Conservation (phyloP, 495 filamentous ascomycete genomes). For the Aspergillus mulundensis region DNA sequence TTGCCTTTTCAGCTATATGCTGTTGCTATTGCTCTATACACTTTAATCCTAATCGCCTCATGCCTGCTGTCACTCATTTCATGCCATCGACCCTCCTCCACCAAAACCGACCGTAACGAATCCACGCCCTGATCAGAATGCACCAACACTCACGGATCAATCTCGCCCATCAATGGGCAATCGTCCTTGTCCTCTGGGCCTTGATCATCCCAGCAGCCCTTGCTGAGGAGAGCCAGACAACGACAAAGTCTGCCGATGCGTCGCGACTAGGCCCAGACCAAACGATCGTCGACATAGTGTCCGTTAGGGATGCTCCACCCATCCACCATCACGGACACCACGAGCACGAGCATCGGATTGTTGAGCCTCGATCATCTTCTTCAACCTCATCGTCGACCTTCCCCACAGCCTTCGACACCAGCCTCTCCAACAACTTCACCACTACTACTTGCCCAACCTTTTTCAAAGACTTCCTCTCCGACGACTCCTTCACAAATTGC, state of each 20-base stretch:
- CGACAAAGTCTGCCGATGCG: not conserved
- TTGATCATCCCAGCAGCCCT: constrained; percentile 6
- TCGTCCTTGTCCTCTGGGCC: constrained; percentile 5
- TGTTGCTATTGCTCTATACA: not conserved
- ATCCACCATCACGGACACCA: not conserved
- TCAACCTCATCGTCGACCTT: constrained; percentile 34
- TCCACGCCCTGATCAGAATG: constrained; percentile 6
- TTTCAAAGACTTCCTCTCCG: constrained; percentile 61
- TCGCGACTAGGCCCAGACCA: constrained; percentile 2
- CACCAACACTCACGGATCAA: not conserved
- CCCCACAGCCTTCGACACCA: constrained; percentile 69
- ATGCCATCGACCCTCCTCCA: constrained; percentile 9
- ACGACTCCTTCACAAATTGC: constrained; percentile 62
- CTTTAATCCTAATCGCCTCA: constrained; percentile 9
- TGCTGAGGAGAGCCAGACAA: not conserved
- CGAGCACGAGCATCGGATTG: not conserved
- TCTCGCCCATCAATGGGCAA: constrained; percentile 4
- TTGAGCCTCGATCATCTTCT: not conserved
- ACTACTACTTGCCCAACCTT: constrained; percentile 58
- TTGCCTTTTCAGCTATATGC: not conserved
- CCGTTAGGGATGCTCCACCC: constrained; percentile 7
- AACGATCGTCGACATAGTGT: constrained; percentile 5
- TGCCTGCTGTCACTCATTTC: constrained; percentile 21
- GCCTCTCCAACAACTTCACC: constrained; percentile 66
- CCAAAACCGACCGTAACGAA: constrained; percentile 11